Evolutionary conservation across 106 monocot genomes (phyloP).

Genomic region (Dendrobium catenatum): DNA sequence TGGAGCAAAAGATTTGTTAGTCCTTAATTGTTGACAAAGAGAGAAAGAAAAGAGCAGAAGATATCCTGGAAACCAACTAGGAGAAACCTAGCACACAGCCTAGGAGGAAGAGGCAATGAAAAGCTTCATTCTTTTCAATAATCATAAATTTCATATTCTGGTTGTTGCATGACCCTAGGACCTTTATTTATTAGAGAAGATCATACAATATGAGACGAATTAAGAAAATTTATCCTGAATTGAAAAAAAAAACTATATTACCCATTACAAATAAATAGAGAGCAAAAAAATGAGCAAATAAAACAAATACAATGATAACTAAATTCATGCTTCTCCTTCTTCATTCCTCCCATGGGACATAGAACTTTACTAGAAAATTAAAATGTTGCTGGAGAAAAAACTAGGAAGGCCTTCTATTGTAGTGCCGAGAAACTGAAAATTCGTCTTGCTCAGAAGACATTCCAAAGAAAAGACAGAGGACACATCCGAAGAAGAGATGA

Average conservation of each 20-base stretch:
- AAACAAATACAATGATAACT: no score
- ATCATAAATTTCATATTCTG: neutral
- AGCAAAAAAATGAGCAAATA: no score
- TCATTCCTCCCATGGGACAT: no score
- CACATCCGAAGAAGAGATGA: neutral
- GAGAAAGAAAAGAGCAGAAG: neutral
- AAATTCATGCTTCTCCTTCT: no score
- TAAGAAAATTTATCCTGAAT: neutral
- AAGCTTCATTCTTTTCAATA: neutral
- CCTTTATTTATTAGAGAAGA: neutral
- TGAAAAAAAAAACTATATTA: neutral
- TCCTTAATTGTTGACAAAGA: neutral
- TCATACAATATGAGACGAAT: neutral
- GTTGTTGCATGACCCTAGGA: neutral
- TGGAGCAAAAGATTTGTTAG: neutral
- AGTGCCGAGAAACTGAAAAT: neutral
- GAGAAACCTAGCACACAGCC: neutral
- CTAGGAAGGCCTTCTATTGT: no score
- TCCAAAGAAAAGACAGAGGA: neutral
- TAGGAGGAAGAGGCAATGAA: neutral
- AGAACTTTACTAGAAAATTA: no score
- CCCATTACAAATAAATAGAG: neutral
- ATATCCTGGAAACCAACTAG: neutral
- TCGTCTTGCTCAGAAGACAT: neutral
- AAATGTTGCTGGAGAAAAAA: no score